A percentile compares a stretch with the other conserved stretches of the same genome.
Conservation (phyloP, 2,329 filamentous ascomycete species). For the Amylocarpus encephaloides region DNA sequence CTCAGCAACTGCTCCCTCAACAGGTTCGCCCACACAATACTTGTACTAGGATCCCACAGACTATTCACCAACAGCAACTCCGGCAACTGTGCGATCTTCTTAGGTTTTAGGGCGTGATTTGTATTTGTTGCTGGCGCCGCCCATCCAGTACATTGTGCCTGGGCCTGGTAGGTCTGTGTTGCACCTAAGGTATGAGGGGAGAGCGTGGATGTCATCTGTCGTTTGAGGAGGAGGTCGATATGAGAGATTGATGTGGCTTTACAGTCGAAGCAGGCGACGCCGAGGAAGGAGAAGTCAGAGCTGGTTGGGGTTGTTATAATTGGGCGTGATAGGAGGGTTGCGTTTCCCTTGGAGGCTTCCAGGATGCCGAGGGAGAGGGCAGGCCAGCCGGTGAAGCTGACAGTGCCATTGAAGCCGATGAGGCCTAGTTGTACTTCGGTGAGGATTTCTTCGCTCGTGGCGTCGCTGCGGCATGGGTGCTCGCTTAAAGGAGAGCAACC, state of each 20-base stretch:
- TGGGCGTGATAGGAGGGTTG: not conserved
- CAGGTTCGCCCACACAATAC: conserved; percentile 34
- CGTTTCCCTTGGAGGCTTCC: not conserved
- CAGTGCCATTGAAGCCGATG: not conserved
- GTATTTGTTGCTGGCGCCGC: not conserved
- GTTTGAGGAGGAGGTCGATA: conserved; percentile 1
- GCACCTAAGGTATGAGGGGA: conserved; percentile 33
- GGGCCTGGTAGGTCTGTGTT: conserved; percentile 32
- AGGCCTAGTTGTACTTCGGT: not conserved
- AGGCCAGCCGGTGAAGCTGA: not conserved
- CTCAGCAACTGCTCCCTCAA: conserved; percentile 18
- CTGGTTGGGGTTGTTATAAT: not conserved
- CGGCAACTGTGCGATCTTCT: conserved; percentile 18
- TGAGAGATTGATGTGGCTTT: conserved; percentile 34
- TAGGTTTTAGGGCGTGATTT: not conserved
- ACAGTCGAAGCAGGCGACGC: not conserved
- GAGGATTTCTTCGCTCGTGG: not conserved
- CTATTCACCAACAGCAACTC: conserved; percentile 36
- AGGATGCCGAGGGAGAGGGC: not conserved
- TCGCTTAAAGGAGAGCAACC: conserved; percentile 19
- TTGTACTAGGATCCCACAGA: conserved; percentile 36
- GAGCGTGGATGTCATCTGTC: conserved; percentile 28
- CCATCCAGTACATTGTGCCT: conserved; percentile 31
- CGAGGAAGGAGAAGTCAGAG: not conserved
- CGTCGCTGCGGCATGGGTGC: not conserved